Conservation (phyloP, 306 rosid species). For the Vigna mungo region DNA sequence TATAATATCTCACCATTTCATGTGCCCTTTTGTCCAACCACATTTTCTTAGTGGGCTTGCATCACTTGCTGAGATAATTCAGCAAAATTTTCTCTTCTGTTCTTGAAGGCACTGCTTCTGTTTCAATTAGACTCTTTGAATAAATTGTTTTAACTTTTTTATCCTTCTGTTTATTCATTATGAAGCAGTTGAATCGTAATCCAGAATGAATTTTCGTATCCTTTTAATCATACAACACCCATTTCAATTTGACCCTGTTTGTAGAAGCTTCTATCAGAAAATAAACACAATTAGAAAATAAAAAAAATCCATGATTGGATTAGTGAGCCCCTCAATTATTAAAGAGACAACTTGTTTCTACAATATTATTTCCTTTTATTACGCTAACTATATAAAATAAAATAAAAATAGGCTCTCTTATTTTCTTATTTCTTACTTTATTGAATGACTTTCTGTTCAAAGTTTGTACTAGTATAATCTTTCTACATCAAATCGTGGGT, state of each 20-base stretch:
- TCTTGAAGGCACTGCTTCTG: constrained; percentile 13
- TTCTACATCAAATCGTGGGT: background rate
- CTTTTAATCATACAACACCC: background rate
- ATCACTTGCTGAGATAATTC: constrained; percentile 37
- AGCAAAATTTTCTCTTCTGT: background rate
- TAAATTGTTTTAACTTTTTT: constrained; percentile 1
- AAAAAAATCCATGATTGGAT: background rate
- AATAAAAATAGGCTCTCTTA: background rate
- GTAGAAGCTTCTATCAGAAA: constrained; percentile 2
- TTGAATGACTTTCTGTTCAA: background rate
- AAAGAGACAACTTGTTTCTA: background rate
- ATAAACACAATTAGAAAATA: background rate
- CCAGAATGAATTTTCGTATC: background rate
- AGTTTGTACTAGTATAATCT: background rate
- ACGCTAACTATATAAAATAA: background rate
- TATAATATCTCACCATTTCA: constrained; percentile 40
- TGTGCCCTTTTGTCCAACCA: too few relatives aligned
- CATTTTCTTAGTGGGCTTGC: constrained; percentile 42
- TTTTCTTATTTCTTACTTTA: background rate
- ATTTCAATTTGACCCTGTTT: background rate
- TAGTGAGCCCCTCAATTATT: constrained; percentile 11
- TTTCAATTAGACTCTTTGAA: constrained; percentile 34
- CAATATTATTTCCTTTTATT: background rate
- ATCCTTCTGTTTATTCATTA: constrained; percentile 23
- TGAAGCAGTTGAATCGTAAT: constrained; percentile 13